Percentiles rank a stretch among this genome's conserved stretches.
phyloP scores from a whole-genome alignment of 257 asterid genomes.

The Lavandula angustifolia region DNA sequence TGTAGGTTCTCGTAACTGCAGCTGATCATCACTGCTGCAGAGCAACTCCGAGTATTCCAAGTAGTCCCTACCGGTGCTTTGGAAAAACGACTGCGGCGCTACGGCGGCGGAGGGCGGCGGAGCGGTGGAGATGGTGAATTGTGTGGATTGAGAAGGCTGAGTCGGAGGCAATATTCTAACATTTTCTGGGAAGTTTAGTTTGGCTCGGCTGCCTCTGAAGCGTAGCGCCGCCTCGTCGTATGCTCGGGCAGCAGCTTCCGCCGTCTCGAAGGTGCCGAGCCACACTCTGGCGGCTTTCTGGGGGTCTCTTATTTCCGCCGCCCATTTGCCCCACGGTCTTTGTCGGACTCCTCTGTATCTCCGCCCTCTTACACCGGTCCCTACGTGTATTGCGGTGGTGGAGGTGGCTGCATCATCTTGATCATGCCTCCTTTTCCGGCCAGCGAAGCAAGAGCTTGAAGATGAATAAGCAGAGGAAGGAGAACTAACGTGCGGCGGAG shows the following conservation, averaged over 20 bases:
- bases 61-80: conserved; percentile 48
- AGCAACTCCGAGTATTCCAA: conserved; percentile 61
- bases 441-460: conserved; percentile 60
- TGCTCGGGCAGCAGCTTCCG: conserved; percentile 90
- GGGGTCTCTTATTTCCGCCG: conserved; percentile 91
- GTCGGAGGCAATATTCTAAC: conserved; percentile 38
- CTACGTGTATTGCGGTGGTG: conserved; percentile 24
- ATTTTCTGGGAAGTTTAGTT: conserved; percentile 82
- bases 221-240: conserved; percentile 86
- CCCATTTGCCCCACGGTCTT: conserved; percentile 99
- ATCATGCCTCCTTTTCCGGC: conserved; percentile 60
- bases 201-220: conserved; percentile 81
- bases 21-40: conserved; percentile 35
- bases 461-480: conserved; percentile 55
- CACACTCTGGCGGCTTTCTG: conserved; percentile 86
- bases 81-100: conserved; percentile 33
- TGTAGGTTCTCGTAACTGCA: conserved; percentile 34
- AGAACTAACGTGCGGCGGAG: conserved; percentile 45
- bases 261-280: conserved; percentile 91
- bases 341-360: conserved; percentile 85
- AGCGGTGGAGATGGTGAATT: conserved; percentile 24
- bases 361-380: conserved; percentile 47
- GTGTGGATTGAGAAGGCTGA: conserved; percentile 34
- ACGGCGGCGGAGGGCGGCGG: conserved; percentile 25
- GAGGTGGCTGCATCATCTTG: conserved; percentile 36